phyloP scores from a whole-genome alignment of 2,329 filamentous ascomycete species.

The Botrytis byssoidea region DNA sequence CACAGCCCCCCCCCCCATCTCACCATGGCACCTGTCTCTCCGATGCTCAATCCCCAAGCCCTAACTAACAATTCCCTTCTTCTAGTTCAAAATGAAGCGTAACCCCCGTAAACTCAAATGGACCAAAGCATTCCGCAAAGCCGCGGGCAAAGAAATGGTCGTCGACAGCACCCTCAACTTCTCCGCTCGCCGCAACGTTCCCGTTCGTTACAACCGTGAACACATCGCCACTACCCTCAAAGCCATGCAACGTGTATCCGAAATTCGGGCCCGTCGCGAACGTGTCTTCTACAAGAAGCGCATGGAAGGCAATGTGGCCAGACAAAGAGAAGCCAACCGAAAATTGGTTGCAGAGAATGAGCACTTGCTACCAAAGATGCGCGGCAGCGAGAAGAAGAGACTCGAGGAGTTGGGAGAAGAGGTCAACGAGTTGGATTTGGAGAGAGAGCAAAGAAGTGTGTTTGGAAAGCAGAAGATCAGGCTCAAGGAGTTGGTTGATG shows the following conservation, averaged over 20 bases:
- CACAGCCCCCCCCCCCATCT: background rate
- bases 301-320: constrained; percentile 86
- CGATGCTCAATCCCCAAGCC: background rate
- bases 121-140: constrained; percentile 90
- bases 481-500: constrained; percentile 38
- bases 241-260: constrained; percentile 86
- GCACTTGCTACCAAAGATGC: constrained; percentile 79
- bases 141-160: constrained; percentile 81
- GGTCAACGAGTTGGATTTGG: constrained; percentile 51
- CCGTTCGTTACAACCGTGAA: constrained; percentile 93
- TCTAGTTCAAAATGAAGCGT: constrained; percentile 91
- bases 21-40: background rate
- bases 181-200: constrained; percentile 87
- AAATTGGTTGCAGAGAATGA: constrained; percentile 90
- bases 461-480: constrained; percentile 44
- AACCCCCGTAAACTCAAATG: constrained; percentile 96
- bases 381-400: constrained; percentile 59
- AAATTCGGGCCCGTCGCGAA: constrained; percentile 82
- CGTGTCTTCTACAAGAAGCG: constrained; percentile 90
- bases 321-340: constrained; percentile 74
- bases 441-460: constrained; percentile 41
- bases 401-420: constrained; percentile 51
- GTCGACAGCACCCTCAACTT: constrained; percentile 94
- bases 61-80: background rate
- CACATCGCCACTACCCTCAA: constrained; percentile 82